phyloP scores from a whole-genome alignment of 2,329 filamentous ascomycete species.

The Fusarium solani-melongenae region DNA sequence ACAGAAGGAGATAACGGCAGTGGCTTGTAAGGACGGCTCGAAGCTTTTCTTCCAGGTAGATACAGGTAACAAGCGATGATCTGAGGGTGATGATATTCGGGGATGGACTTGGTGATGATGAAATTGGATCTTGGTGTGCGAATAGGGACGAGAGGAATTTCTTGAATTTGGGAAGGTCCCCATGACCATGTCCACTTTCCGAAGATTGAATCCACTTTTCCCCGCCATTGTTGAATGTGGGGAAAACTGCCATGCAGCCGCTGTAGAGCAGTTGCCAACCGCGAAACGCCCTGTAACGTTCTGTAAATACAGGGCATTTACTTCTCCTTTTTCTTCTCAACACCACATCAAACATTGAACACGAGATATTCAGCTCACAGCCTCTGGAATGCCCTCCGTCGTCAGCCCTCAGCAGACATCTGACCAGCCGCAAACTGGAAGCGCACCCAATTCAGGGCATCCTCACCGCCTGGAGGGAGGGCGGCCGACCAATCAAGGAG shows the following conservation, averaged over 20 bases:
- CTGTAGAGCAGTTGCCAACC: neutral
- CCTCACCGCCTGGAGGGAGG: constrained; percentile 27
- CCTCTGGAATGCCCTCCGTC: neutral
- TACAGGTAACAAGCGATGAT: neutral
- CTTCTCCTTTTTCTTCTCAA: neutral
- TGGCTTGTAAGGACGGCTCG: neutral
- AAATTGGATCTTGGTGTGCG: neutral
- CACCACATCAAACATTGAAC: neutral
- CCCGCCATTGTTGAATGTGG: constrained; percentile 31
- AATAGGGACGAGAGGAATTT: constrained; percentile 20
- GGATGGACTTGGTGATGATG: constrained; percentile 9
- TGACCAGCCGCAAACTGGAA: constrained; percentile 7
- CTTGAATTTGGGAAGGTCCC: constrained; percentile 19
- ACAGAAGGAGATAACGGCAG: neutral
- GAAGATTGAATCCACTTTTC: constrained; percentile 29
- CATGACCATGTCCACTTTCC: constrained; percentile 15
- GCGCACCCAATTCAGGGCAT: constrained; percentile 16
- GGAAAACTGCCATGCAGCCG: constrained; percentile 15
- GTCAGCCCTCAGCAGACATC: constrained; percentile 17
- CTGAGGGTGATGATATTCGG: neutral
- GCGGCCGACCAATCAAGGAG: constrained; percentile 18
- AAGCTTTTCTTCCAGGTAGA: neutral
- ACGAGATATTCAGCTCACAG: neutral
- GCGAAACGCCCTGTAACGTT: constrained; percentile 11
- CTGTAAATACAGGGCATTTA: constrained; percentile 1